These are phyloP conservation scores for Boletellus ananas DNA, from an alignment of 768 basidiomycete species.

Conservation along the genomic window DNA sequence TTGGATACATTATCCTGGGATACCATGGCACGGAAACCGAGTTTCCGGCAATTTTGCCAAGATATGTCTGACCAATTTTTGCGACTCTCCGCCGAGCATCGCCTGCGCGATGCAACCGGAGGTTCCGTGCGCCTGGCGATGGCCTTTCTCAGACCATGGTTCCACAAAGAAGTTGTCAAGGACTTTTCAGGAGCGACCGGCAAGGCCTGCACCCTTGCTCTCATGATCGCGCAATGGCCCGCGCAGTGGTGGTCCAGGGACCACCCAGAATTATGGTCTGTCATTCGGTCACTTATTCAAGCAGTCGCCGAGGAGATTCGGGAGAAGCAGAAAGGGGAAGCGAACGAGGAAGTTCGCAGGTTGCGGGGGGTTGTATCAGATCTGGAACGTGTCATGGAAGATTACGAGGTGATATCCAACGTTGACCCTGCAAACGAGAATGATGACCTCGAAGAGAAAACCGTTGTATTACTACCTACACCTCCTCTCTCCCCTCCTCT, in stretches of 20 bases:
- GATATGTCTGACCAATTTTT: constrained; percentile 63
- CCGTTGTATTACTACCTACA: constrained; percentile 16
- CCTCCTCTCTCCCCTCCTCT: constrained; percentile 19
- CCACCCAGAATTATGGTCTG: constrained; percentile 56
- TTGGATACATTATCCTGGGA: constrained; percentile 50
- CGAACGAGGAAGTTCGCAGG: constrained; percentile 44
- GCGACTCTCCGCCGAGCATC: constrained; percentile 48
- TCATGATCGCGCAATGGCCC: constrained; percentile 61
- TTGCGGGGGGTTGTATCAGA: constrained; percentile 49
- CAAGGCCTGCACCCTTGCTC: constrained; percentile 41
- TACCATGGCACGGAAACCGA: constrained; percentile 53
- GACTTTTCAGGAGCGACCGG: constrained; percentile 38
- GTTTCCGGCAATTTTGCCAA: constrained; percentile 68
- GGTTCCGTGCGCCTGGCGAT: constrained; percentile 66
- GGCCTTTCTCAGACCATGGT: constrained; percentile 67
- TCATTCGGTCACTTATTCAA: constrained; percentile 55
- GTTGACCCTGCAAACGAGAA: constrained; percentile 18
- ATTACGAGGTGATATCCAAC: constrained; percentile 34
- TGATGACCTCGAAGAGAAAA: constrained; percentile 9
- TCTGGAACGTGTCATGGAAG: constrained; percentile 43
- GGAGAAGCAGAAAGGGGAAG: constrained; percentile 42
- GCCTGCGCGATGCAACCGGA: constrained; percentile 61
- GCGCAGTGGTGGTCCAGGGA: constrained; percentile 65
- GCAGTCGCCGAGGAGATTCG: constrained; percentile 65
- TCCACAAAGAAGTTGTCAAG: constrained; percentile 46